Evolutionary conservation across 83 land plant genomes (phyloP).

Genomic region (Diphasiastrum complanatum): DNA sequence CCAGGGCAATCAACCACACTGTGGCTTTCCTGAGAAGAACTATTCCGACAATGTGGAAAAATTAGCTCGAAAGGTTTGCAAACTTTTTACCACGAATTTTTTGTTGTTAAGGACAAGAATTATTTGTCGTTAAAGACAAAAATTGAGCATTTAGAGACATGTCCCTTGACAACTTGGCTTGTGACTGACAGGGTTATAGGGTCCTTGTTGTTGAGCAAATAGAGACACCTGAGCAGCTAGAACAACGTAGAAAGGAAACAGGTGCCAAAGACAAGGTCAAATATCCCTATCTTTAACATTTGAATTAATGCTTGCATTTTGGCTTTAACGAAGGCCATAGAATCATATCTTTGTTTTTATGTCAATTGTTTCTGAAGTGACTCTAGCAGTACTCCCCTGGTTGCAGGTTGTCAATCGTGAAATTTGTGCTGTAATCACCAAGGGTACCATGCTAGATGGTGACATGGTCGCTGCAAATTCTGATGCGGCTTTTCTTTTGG

Average conservation of each 20-base stretch:
- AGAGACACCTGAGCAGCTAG: slow-evolving; percentile 95
- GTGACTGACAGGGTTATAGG: slow-evolving; percentile 63
- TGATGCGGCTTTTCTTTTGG: slow-evolving; percentile 59
- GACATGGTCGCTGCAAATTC: slow-evolving; percentile 53
- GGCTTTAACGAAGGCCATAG: no score
- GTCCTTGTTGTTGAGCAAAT: slow-evolving; percentile 93
- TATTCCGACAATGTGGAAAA: slow-evolving; percentile 79
- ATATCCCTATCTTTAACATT: no score
- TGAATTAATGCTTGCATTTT: neutral
- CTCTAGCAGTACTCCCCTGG: neutral
- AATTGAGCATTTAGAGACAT: no score
- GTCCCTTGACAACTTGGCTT: no score
- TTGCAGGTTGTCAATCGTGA: slow-evolving; percentile 91
- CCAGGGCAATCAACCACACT: slow-evolving; percentile 97
- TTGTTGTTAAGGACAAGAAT: no score
- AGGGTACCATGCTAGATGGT: slow-evolving; percentile 81
- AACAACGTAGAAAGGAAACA: slow-evolving; percentile 64
- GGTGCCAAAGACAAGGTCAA: slow-evolving; percentile 91
- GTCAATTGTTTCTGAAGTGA: neutral
- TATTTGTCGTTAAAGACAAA: no score
- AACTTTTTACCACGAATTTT: no score
- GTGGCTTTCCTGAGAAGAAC: slow-evolving; percentile 98
- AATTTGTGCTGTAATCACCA: slow-evolving; percentile 89
- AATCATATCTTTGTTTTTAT: neutral
- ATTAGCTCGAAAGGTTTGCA: slow-evolving; percentile 73